phyloP scores from a whole-genome alignment of 2,329 filamentous ascomycete species.

The Didymella pinodella region DNA sequence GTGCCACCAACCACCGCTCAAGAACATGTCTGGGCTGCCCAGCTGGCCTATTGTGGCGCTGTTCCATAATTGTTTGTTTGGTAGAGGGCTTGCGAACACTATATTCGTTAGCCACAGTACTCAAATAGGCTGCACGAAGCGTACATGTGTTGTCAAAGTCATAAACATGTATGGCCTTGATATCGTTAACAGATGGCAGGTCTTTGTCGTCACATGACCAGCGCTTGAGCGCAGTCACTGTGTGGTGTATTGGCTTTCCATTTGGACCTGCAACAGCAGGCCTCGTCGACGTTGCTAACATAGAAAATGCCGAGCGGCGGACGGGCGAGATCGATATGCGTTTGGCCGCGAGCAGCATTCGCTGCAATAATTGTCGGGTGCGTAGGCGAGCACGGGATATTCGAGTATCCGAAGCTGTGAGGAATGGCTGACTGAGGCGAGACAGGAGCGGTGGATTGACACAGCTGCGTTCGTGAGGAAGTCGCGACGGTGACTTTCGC shows the following conservation, averaged over 20 bases:
- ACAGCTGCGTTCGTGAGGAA: slow-evolving; percentile 11
- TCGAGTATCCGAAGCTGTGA: not conserved
- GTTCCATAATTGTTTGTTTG: slow-evolving; percentile 89
- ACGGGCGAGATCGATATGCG: slow-evolving; percentile 26
- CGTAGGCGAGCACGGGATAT: not conserved
- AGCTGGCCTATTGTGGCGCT: slow-evolving; percentile 78
- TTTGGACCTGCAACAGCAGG: slow-evolving; percentile 40
- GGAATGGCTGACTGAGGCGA: not conserved
- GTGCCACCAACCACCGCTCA: slow-evolving; percentile 96
- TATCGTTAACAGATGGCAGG: slow-evolving; percentile 73
- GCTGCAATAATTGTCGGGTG: not conserved
- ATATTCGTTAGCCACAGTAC: slow-evolving; percentile 20
- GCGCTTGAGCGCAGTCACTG: slow-evolving; percentile 77
- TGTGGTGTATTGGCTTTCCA: slow-evolving; percentile 54
- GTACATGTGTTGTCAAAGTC: slow-evolving; percentile 96
- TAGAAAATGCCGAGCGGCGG: slow-evolving; percentile 38
- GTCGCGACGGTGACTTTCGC: slow-evolving; percentile 20
- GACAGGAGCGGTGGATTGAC: slow-evolving; percentile 10
- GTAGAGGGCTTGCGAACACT: slow-evolving; percentile 92
- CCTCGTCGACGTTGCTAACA: slow-evolving; percentile 44
- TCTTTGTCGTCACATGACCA: slow-evolving; percentile 83
- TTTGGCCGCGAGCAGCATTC: slow-evolving; percentile 38
- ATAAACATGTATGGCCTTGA: slow-evolving; percentile 88
- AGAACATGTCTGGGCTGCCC: slow-evolving; percentile 76
- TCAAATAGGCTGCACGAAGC: slow-evolving; percentile 39